Evolutionary conservation across 306 rosid species (phyloP).

Genomic region (Prunus dulcis): DNA sequence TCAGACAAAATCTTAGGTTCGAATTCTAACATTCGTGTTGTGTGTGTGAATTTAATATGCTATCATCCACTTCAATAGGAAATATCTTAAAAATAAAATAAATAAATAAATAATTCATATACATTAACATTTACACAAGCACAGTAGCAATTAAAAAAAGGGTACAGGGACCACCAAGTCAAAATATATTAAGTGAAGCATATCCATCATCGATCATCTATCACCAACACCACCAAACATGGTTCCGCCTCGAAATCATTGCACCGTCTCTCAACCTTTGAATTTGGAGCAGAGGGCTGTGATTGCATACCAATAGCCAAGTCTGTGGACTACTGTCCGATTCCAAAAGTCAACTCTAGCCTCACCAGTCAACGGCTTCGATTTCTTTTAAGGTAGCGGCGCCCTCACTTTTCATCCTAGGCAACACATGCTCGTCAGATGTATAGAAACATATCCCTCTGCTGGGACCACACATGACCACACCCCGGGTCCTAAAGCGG

Average conservation of each 20-base stretch:
- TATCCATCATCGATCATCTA: background rate
- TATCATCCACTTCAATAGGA: too few species aligned
- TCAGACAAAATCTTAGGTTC: accelerated
- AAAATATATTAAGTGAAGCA: background rate
- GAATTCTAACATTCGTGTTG: accelerated
- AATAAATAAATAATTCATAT: background rate
- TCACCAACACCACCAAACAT: background rate
- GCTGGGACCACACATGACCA: background rate
- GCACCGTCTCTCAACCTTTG: background rate
- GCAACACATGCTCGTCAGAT: slow-evolving; percentile 10
- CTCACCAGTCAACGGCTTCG: background rate
- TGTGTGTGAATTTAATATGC: too few species aligned
- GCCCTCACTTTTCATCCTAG: background rate
- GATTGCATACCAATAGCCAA: background rate
- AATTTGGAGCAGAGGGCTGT: background rate
- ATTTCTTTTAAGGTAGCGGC: background rate
- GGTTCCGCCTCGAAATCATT: background rate
- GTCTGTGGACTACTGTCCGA: background rate
- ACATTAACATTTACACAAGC: background rate
- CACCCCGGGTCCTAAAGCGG: background rate
- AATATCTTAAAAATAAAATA: too few species aligned
- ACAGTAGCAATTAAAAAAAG: background rate
- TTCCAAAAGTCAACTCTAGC: background rate
- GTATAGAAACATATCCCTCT: background rate
- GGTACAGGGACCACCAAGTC: background rate